Evolutionary conservation across 768 basidiomycete genomes (phyloP), one percentile per base, ranked within the genome.

Genomic region (Gelatoporia subvermispora): DNA sequence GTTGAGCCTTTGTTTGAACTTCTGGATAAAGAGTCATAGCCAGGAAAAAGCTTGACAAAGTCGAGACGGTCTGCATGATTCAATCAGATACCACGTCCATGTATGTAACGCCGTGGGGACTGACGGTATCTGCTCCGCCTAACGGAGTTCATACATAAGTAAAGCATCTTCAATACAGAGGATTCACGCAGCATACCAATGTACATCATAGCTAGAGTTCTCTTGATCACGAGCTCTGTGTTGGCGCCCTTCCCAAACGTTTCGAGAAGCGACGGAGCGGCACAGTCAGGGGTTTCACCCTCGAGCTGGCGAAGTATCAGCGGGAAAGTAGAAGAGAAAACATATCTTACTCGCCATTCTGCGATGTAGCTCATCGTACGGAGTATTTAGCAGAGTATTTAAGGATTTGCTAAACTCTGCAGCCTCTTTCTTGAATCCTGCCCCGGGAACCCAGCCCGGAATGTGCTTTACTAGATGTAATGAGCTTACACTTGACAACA

Each of bases 11-110:
- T 3, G 45, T 52, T 45, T 70, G 68, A 9, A 65, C 52, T 11
- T 66, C 57, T 1, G 70, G 70, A 50, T 55, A 56, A 8, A 54
- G 31, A 8, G 64, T 25, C 67, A 71, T 68, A 13, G 64, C 66
- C 8, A 69, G 59, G 42, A 67, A 39, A 47, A 71, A 70, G 9
- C 59, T 44, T 21, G 48, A 49, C 46, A 59, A 40, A 2, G 54
- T 50, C n/a, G 57, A 56, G 8, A 56, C 57, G 16, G 58, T 57
- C 57, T 58, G 13, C 17, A 43, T 16, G 4, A 20, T 2, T 7
- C 23, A 31, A 13, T 31, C n/a, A n/a, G 7, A 31, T n/a, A n/a
- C n/a, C 28, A 31, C 13, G 13, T 5, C 28, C 28, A 31, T 34
- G 10, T 25, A 20, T 24, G 22, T 10, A 34, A 34, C 11, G 38